Conservation (phyloP, 1,284 basidiomycete species). For the Rhodotorula sp. region DNA sequence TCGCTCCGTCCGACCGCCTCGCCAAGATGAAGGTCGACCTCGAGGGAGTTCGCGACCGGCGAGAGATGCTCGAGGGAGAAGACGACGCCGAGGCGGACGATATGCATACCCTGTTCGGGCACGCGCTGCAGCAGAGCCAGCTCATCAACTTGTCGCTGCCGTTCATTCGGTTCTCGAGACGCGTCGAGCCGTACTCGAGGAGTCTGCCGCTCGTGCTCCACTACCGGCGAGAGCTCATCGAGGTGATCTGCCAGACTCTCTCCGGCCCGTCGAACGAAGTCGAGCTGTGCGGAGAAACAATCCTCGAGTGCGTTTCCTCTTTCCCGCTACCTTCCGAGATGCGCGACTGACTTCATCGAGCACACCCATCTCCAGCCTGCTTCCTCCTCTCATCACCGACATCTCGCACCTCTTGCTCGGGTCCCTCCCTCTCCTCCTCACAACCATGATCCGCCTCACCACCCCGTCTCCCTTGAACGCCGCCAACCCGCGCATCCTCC, state of each 20-base stretch:
- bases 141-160: conserved; percentile 43
- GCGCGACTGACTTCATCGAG: background rate
- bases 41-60: conserved; percentile 25
- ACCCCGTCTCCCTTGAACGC: conserved; percentile 32
- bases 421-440: conserved; percentile 27
- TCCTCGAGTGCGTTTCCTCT: conserved; percentile 37
- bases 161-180: conserved; percentile 37
- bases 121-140: conserved; percentile 29
- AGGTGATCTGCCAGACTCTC: conserved; percentile 32
- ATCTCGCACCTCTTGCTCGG: conserved; percentile 37
- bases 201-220: conserved; percentile 44
- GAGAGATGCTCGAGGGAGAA: conserved; percentile 39
- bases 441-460: conserved; percentile 33
- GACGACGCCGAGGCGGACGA: conserved; percentile 30
- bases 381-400: conserved; percentile 44
- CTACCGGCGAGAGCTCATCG: conserved; percentile 37
- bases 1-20: conserved; percentile 28
- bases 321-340: background rate
- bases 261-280: conserved; percentile 20
- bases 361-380: conserved; percentile 26
- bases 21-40: conserved; percentile 38
- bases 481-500: conserved; percentile 37
- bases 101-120: conserved; percentile 37
- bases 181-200: conserved; percentile 35
- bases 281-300: conserved; percentile 33